Base-by-base conservation (phyloP, 192 early-diverging fungal species). In the Podila verticillata region DNA sequence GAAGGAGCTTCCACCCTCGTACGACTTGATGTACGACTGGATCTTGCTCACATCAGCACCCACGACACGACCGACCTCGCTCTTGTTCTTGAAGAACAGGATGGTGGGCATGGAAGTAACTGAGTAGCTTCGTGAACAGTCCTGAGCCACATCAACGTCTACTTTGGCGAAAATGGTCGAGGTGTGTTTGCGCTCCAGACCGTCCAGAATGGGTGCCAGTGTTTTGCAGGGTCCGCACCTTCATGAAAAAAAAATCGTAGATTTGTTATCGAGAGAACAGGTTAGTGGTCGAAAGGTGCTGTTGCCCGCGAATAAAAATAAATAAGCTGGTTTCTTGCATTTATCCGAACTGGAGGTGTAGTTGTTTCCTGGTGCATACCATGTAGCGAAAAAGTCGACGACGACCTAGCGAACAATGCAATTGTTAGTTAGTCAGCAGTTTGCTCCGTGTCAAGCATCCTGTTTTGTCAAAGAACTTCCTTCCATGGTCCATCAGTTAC, bases 171-270 rank as follows among this genome's bases (percentile, higher is more conserved):
- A 78, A 28, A 78, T 62, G 32, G 75, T 78, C 5, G 75, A 70
- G 0, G 68, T 78, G 49, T 78, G 75, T 47, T 78, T 78, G 3
- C 64, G 67, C 15, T 78, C 75, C 47, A 78, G 35, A 29, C 64
- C 68, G 6, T 78, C 75, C 34, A 78, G 75, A 31, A 78, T 70
- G 2, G 74, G 74, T 35, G 74, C 74, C 22, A 75, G 57, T 9
- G 74, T 75, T 70, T 75, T 75, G 62, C 74, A 75, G 28, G 74
- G 74, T 56, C 74, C 74, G n/a, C 74, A 75, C 74, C 74, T 75
- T 65, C 5, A 17, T 39, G 1, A 13, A 4, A 4, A 54, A 24
- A 54, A 26, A 9, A 15, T 22, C 22, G n/a, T n/a, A 44, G 39
- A 44, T 13, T 44, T 44, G 39, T 44, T 44, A 44, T 44, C 39